Percentiles rank a stretch among this genome's conserved stretches.
These are phyloP conservation scores for Epichloe sp. DNA, from an alignment of 2,329 filamentous ascomycete genomes.

Conservation along the genomic window DNA sequence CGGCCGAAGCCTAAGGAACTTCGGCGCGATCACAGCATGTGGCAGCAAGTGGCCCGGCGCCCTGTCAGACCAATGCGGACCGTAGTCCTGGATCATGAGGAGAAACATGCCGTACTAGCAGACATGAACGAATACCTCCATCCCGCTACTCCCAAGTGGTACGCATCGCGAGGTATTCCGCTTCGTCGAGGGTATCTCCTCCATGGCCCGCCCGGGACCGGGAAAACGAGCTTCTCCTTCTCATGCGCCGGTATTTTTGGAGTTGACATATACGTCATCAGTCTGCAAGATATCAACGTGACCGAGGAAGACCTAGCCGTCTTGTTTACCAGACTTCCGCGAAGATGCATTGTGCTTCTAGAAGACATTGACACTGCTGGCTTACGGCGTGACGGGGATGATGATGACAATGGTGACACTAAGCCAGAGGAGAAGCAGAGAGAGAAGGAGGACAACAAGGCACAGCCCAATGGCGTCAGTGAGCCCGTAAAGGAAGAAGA, in stretches of 20 bases:
- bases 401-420: conserved; percentile 14
- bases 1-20: conserved; percentile 34
- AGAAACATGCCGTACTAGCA: conserved; percentile 52
- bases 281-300: conserved; percentile 40
- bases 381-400: conserved; percentile 29
- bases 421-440: conserved; percentile 3
- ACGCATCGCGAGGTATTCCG: conserved; percentile 61
- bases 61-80: conserved; percentile 61
- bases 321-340: conserved; percentile 47
- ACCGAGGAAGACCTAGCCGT: conserved; percentile 47
- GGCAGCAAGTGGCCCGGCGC: conserved; percentile 45
- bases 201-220: conserved; percentile 61
- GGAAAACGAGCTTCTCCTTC: conserved; percentile 57
- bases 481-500: conserved; percentile 24
- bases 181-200: conserved; percentile 68
- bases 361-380: conserved; percentile 56
- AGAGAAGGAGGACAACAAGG: conserved; percentile 10
- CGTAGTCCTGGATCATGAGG: conserved; percentile 54
- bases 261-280: conserved; percentile 52
- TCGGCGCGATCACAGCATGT: conserved; percentile 33
- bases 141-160: conserved; percentile 57
- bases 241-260: conserved; percentile 53
- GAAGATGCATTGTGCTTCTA: conserved; percentile 50
- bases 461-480: conserved; percentile 18
- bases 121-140: conserved; percentile 73